Conservation (phyloP, 805 yeast genomes). For the Maudiozyma bulderi region DNA sequence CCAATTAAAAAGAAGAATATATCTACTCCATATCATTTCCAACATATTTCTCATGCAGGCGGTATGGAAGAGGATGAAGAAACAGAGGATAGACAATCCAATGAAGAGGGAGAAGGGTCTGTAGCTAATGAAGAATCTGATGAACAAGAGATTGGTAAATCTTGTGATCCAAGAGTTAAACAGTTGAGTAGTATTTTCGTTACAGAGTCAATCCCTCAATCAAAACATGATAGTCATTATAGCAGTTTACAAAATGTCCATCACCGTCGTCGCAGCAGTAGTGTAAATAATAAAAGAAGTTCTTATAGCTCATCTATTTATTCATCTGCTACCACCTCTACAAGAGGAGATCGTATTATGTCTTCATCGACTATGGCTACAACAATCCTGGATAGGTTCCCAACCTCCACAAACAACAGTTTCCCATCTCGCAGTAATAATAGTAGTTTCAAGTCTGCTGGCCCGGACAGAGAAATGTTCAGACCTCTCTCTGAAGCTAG, state of each 20-base stretch:
- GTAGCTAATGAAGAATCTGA: neutral
- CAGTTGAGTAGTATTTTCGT: conserved; percentile 6
- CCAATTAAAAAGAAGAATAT: conserved; percentile 9
- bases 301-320: conserved; percentile 11
- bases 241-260: neutral
- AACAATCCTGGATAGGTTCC: conserved; percentile 8
- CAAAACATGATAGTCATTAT: neutral
- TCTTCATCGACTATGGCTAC: conserved; percentile 28
- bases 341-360: conserved; percentile 14
- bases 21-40: conserved; percentile 33
- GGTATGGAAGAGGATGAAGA: conserved; percentile 8
- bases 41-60: conserved; percentile 34
- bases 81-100: conserved; percentile 2
- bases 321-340: conserved; percentile 3
- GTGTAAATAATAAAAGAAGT: neutral
- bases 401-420: conserved; percentile 2
- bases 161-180: neutral
- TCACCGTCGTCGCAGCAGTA: neutral
- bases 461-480: too few species aligned
- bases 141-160: neutral
- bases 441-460: neutral
- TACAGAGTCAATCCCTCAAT: conserved; percentile 2
- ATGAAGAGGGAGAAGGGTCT: neutral
- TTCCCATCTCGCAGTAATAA: neutral
- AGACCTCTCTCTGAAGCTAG: neutral